These are phyloP conservation scores for Cryptococcus sp. DNA, from an alignment of 1,284 basidiomycete genomes.

Conservation along the genomic window DNA sequence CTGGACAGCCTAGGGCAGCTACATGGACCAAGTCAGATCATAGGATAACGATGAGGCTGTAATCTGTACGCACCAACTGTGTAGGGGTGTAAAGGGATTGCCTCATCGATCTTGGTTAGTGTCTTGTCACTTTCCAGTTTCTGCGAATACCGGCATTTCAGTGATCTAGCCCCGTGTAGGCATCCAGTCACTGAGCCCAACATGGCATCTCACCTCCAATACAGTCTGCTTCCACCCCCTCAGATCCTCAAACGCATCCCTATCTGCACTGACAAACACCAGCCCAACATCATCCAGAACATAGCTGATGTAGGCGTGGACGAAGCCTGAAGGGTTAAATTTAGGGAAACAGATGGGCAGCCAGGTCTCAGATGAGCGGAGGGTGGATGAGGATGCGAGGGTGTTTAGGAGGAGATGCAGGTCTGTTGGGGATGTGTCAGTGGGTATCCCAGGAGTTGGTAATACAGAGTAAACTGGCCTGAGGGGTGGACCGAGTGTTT, in stretches of 20 bases:
- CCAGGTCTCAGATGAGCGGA: conserved; percentile 79
- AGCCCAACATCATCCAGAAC: conserved; percentile 51
- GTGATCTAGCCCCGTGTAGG: no score
- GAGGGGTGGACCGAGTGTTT: conserved; percentile 94
- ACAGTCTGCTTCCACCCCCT: conserved; percentile 68
- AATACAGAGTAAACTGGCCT: conserved; percentile 54
- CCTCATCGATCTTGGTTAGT: conserved; percentile 49
- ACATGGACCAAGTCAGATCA: neutral
- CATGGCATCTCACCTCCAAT: conserved; percentile 54
- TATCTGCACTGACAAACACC: conserved; percentile 51
- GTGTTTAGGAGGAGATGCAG: conserved; percentile 82
- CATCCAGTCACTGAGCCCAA: no score
- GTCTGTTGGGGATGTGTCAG: conserved; percentile 60
- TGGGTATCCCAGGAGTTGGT: neutral
- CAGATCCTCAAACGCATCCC: conserved; percentile 52
- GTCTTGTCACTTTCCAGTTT: conserved; percentile 62
- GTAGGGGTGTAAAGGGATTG: conserved; percentile 42
- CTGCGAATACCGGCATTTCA: conserved; percentile 43
- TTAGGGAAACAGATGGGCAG: conserved; percentile 93
- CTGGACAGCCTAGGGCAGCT: conserved; percentile 72
- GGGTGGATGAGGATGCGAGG: conserved; percentile 61
- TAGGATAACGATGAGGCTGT: neutral
- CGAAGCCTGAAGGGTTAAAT: conserved; percentile 84
- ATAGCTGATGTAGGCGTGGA: conserved; percentile 88
- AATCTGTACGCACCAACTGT: conserved; percentile 36